A percentile compares a stretch with the other conserved stretches of the same genome.
phyloP scores from a whole-genome alignment of 768 basidiomycete species.

The Macrolepiota albuminosa region DNA sequence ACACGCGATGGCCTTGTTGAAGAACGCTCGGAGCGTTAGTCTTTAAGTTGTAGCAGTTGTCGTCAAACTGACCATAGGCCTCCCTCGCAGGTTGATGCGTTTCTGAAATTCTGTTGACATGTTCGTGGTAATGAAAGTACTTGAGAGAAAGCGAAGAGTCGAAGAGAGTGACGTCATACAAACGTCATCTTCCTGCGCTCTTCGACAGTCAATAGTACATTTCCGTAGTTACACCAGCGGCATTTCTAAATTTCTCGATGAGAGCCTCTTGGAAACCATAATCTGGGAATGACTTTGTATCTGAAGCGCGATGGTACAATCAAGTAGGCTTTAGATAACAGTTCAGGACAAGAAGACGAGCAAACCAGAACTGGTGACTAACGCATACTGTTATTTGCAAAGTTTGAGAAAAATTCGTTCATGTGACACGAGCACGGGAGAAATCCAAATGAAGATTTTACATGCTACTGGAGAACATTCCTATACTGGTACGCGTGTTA shows the following conservation, averaged over 20 bases:
- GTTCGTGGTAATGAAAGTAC: background rate
- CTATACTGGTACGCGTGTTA: constrained; percentile 34
- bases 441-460: constrained; percentile 10
- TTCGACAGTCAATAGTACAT: too few species aligned
- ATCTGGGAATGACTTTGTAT: too few species aligned
- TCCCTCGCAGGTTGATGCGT: constrained; percentile 12
- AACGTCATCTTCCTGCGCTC: background rate
- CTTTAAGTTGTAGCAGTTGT: background rate
- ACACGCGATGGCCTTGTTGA: constrained; percentile 25
- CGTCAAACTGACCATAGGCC: constrained; percentile 14
- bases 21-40: background rate
- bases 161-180: constrained; percentile 4
- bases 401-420: background rate
- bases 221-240: background rate
- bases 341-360: too few species aligned
- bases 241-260: too few species aligned
- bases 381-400: background rate
- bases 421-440: background rate
- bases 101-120: constrained; percentile 4
- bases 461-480: constrained; percentile 34
- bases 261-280: too few species aligned
- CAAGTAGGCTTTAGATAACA: too few species aligned
- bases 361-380: too few species aligned
- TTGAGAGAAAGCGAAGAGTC: background rate
- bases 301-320: too few species aligned